Conservation (phyloP, 2,329 filamentous ascomycete species). For the Hymenoscyphus albidus region DNA sequence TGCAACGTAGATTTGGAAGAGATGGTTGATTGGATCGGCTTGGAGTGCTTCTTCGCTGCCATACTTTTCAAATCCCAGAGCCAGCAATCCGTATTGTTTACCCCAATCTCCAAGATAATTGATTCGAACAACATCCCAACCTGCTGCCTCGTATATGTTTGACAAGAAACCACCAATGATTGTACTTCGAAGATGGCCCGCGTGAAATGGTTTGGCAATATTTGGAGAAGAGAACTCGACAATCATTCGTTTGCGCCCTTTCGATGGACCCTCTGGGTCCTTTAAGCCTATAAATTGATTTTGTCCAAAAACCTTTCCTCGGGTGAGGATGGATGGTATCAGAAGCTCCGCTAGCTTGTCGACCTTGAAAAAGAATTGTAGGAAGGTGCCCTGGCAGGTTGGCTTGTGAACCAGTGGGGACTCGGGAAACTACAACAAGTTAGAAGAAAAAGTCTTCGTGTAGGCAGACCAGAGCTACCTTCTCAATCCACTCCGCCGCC, state of each 20-base stretch:
- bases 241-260: constrained; percentile 51
- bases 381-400: constrained; percentile 60
- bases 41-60: constrained; percentile 68
- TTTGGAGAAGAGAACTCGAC: constrained; percentile 85
- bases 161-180: constrained; percentile 71
- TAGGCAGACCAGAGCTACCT: constrained; percentile 42
- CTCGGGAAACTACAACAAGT: constrained; percentile 59
- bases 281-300: constrained; percentile 57
- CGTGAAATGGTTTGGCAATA: constrained; percentile 79
- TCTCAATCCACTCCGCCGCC: constrained; percentile 56
- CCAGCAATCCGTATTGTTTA: constrained; percentile 65
- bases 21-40: constrained; percentile 73
- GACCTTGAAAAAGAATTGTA: constrained; percentile 79
- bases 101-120: constrained; percentile 82
- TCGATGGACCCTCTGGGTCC: constrained; percentile 55
- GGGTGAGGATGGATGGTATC: constrained; percentile 64
- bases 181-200: constrained; percentile 70
- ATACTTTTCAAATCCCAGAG: constrained; percentile 70
- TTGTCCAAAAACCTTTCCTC: constrained; percentile 59
- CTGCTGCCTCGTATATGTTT: constrained; percentile 64
- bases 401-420: constrained; percentile 69
- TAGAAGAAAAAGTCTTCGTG: constrained; percentile 9
- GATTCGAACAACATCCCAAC: constrained; percentile 67
- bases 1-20: constrained; percentile 77
- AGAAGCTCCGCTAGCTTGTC: constrained; percentile 61